Conservation (phyloP, 208 protist species). For the Acanthamoeba lenticulata region DNA sequence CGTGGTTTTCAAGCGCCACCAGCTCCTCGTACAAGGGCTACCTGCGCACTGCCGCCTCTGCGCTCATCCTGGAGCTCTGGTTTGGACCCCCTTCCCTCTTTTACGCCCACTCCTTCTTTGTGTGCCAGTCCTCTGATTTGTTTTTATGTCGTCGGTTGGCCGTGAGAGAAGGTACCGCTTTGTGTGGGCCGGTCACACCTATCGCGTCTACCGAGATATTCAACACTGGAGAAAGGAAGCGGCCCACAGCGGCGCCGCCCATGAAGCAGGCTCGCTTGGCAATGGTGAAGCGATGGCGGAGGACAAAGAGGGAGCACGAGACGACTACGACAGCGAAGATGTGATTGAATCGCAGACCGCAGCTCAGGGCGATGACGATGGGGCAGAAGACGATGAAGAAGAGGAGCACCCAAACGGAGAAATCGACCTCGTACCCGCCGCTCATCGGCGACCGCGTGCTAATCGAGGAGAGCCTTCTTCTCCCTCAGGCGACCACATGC, state of each 20-base stretch:
- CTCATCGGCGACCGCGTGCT: neutral
- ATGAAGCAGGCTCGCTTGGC: neutral
- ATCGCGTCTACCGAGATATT: constrained; percentile 25
- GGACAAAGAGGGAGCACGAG: neutral
- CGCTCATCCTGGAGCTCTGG: constrained; percentile 61
- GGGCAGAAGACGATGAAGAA: constrained; percentile 20
- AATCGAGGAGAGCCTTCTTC: no score
- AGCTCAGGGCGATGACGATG: constrained; percentile 11
- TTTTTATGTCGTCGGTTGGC: neutral
- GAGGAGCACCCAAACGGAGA: neutral
- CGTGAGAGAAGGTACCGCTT: constrained; percentile 47
- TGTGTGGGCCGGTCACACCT: constrained; percentile 52
- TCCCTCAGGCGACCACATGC: neutral
- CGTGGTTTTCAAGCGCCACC: constrained; percentile 5
- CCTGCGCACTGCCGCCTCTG: constrained; percentile 13
- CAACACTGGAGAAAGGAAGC: neutral
- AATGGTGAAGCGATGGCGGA: neutral
- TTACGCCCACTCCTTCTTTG: neutral
- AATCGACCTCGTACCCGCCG: neutral
- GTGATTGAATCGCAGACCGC: neutral
- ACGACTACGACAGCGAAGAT: constrained; percentile 34
- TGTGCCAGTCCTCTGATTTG: no score
- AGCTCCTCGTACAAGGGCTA: constrained; percentile 64
- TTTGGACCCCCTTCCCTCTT: neutral
- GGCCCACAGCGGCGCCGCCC: neutral